Conservation (phyloP, 1,284 basidiomycete species). For the Vanrija pseudolonga region DNA sequence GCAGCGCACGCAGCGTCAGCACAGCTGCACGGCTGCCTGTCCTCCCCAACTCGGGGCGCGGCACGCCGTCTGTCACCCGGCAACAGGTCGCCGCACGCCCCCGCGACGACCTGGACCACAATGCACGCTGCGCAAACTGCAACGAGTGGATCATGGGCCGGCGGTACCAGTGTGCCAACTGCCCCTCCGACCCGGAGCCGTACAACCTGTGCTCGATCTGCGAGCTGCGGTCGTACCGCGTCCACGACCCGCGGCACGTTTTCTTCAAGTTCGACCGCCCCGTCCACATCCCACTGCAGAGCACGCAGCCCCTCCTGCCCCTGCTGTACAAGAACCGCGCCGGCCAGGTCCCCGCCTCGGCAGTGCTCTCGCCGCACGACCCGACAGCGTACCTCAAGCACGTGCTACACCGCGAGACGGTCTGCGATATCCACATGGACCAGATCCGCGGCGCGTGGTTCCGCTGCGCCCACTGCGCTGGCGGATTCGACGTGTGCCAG, state of each 20-base stretch:
- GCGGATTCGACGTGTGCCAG: slow-evolving; percentile 66
- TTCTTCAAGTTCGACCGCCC: slow-evolving; percentile 81
- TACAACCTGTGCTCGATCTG: slow-evolving; percentile 65
- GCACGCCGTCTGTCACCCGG: background rate
- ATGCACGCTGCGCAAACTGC: slow-evolving; percentile 38
- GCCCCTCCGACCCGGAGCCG: slow-evolving; percentile 42
- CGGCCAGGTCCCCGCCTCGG: slow-evolving; percentile 54
- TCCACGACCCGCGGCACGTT: slow-evolving; percentile 76
- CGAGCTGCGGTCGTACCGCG: slow-evolving; percentile 67
- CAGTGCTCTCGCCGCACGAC: slow-evolving; percentile 61
- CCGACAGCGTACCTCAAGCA: slow-evolving; percentile 61
- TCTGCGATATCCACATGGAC: slow-evolving; percentile 47
- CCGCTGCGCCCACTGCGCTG: slow-evolving; percentile 77
- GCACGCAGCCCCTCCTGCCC: slow-evolving; percentile 61
- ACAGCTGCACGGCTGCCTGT: background rate
- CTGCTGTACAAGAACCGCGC: slow-evolving; percentile 64
- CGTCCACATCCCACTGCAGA: slow-evolving; percentile 65
- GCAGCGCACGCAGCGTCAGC: background rate
- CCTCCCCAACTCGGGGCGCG: background rate
- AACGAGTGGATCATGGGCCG: slow-evolving; percentile 46
- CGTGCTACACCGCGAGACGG: slow-evolving; percentile 58
- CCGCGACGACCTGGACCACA: slow-evolving; percentile 42
- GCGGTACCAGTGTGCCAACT: slow-evolving; percentile 50
- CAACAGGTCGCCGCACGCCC: background rate
- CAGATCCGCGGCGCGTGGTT: slow-evolving; percentile 77